Evolutionary conservation across 495 filamentous ascomycete species (phyloP).

Genomic region (Daldinia caldariorum): DNA sequence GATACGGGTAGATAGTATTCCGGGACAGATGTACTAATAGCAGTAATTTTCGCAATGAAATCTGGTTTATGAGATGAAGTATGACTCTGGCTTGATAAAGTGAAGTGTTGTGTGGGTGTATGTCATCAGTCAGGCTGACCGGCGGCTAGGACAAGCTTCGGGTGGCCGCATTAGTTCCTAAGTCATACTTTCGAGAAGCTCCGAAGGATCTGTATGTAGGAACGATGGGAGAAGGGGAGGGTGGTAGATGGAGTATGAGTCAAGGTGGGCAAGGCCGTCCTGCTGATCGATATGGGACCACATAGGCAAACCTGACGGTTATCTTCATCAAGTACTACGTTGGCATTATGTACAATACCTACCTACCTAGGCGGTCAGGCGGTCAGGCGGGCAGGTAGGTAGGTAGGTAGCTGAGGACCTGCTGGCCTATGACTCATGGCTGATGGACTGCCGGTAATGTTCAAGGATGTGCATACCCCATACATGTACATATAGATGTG

Average conservation of each 20-base stretch:
- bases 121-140: no score
- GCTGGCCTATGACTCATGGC: no score
- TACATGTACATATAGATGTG: no score
- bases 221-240: not conserved
- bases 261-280: not conserved
- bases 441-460: no score
- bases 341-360: not conserved
- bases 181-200: not conserved
- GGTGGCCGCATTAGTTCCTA: not conserved
- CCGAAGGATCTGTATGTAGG: not conserved
- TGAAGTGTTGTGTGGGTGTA: not conserved
- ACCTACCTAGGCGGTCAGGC: no score
- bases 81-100: not conserved
- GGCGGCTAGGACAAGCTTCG: not conserved
- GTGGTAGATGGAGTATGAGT: not conserved
- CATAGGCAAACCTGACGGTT: not conserved
- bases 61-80: not conserved
- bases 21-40: constrained; percentile 27
- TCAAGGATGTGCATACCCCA: no score
- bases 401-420: no score
- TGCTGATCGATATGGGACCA: not conserved
- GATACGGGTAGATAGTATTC: constrained; percentile 11
- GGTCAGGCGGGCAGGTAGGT: no score
- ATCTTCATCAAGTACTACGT: not conserved
- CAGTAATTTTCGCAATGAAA: constrained; percentile 18